These are phyloP conservation scores for Termitomyces sp. DNA, from an alignment of 1,284 basidiomycete species.

Conservation along the genomic window DNA sequence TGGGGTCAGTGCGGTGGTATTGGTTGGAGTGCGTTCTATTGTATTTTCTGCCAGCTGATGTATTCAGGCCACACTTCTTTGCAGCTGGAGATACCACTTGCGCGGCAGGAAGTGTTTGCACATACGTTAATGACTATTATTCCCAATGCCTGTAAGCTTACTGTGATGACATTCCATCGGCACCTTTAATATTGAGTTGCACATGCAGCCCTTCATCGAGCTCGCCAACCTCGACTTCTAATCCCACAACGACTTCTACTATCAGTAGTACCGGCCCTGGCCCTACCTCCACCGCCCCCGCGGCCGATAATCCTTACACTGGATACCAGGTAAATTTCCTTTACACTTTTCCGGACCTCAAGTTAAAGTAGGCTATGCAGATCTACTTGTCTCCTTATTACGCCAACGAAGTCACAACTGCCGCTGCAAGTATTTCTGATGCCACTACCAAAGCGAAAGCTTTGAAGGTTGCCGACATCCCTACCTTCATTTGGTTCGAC, in stretches of 20 bases:
- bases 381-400: conserved; percentile 51
- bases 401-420: conserved; percentile 45
- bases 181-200: conserved; percentile 15
- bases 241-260: conserved; percentile 24
- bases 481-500: conserved; percentile 61
- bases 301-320: conserved; percentile 48
- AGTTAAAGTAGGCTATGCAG: conserved; percentile 20
- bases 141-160: conserved; percentile 50
- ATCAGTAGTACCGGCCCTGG: conserved; percentile 16
- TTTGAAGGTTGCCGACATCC: conserved; percentile 46
- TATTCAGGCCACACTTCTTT: conserved; percentile 6
- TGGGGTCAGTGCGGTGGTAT: conserved; percentile 52
- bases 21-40: conserved; percentile 39
- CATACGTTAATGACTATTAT: conserved; percentile 45
- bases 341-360: too few species aligned
- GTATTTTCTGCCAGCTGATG: neutral
- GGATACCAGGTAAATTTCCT: conserved; percentile 36
- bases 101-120: conserved; percentile 37
- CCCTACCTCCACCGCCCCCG: conserved; percentile 29
- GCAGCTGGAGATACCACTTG: conserved; percentile 47
- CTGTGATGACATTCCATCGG: neutral
- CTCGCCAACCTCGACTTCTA: conserved; percentile 31
- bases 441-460: conserved; percentile 45
- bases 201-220: conserved; percentile 19
- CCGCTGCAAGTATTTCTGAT: conserved; percentile 46